phyloP scores from a whole-genome alignment of 2,329 filamentous ascomycete species.

The Fusarium camptoceras region DNA sequence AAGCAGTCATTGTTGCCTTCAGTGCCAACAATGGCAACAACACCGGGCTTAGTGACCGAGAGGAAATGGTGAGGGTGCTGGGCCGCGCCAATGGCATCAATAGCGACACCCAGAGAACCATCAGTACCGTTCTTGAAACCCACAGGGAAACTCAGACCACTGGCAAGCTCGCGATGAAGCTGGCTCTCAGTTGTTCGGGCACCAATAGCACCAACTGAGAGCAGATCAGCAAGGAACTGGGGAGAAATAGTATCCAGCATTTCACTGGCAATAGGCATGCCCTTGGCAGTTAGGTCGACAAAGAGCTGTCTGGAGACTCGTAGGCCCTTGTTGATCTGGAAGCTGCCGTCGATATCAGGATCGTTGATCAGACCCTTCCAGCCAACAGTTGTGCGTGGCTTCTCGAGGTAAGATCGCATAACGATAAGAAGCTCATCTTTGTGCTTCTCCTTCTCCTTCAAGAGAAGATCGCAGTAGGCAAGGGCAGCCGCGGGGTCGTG shows the following conservation, averaged over 20 bases:
- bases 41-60: constrained; percentile 94
- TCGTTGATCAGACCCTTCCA: constrained; percentile 99
- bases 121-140: constrained; percentile 99
- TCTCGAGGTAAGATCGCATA: constrained; percentile 98
- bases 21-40: constrained; percentile 94
- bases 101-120: constrained; percentile 86
- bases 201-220: constrained; percentile 92
- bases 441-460: constrained; percentile 87
- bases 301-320: constrained; percentile 89
- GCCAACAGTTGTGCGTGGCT: constrained; percentile 95
- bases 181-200: constrained; percentile 98
- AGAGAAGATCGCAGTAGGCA: constrained; percentile 88
- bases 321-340: constrained; percentile 98
- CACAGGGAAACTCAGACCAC: constrained; percentile 94
- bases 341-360: constrained; percentile 97
- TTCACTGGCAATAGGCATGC: constrained; percentile 96
- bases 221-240: constrained; percentile 92
- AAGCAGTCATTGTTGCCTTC: constrained; percentile 97
- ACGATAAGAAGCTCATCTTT: constrained; percentile 91
- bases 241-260: constrained; percentile 99
- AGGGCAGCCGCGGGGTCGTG: constrained; percentile 92
- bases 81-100: constrained; percentile 95
- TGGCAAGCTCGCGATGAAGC: constrained; percentile 93
- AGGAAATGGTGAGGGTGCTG: constrained; percentile 95
- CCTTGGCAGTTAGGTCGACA: constrained; percentile 88